Conservation (phyloP, 257 asterid species). For the Przewalskia tangutica region DNA sequence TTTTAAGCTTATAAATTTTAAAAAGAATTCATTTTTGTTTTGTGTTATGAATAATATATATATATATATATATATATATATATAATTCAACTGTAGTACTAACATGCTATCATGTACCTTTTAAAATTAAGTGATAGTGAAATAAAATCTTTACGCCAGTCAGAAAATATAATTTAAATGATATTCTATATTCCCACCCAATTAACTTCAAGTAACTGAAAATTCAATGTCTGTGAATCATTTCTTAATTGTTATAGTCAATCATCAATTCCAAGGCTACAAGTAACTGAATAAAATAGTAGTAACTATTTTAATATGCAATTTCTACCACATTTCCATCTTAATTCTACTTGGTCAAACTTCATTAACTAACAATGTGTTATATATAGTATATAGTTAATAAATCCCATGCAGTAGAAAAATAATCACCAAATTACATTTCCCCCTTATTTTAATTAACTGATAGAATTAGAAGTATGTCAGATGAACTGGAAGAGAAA, state of each 20-base stretch:
- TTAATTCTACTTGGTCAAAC: not conserved
- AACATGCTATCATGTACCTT: no score
- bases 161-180: not conserved
- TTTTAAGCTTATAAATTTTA: no score
- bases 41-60: no score
- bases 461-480: not conserved
- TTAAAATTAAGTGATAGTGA: no score
- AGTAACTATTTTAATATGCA: not conserved
- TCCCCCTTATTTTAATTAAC: not conserved
- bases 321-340: not conserved
- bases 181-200: not conserved
- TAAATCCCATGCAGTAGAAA: not conserved
- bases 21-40: no score
- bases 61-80: no score
- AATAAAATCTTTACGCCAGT: no score
- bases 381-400: not conserved
- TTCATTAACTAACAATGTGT: not conserved
- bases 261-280: not conserved
- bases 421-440: not conserved
- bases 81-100: no score
- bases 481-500: slow-evolving; percentile 19
- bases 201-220: not conserved
- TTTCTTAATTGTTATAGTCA: not conserved
- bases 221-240: not conserved
- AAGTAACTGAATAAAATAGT: not conserved